These are phyloP conservation scores for Erythrobasidium hasegawianum DNA, from an alignment of 1,284 basidiomycete genomes.

Conservation along the genomic window DNA sequence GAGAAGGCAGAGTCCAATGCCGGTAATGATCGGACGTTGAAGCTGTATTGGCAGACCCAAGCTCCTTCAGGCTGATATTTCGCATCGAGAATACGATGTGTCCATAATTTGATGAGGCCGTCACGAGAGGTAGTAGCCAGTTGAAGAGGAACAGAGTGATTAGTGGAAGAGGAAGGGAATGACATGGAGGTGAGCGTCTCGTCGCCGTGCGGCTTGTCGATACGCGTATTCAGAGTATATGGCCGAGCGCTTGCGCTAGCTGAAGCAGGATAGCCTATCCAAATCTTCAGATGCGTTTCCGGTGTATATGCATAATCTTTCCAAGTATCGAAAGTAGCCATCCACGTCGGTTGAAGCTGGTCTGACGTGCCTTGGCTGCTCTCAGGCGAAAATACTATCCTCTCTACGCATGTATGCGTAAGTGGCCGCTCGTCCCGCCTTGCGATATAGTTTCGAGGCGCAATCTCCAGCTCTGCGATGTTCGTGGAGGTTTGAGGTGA, in stretches of 20 bases:
- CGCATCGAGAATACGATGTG: constrained; percentile 33
- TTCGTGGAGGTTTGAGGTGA: constrained; percentile 68
- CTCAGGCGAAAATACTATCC: constrained; percentile 59
- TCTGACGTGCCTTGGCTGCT: background rate
- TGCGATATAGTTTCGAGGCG: constrained; percentile 79
- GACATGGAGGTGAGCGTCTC: constrained; percentile 61
- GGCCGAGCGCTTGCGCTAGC: background rate
- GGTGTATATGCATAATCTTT: constrained; percentile 58
- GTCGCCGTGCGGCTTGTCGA: constrained; percentile 80
- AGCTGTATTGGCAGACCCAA: constrained; percentile 56
- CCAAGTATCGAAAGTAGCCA: constrained; percentile 84
- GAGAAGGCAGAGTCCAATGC: constrained; percentile 73
- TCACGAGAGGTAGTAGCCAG: constrained; percentile 52
- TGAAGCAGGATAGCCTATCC: constrained; percentile 56
- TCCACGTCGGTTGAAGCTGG: constrained; percentile 57
- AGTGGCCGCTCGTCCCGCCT: constrained; percentile 73
- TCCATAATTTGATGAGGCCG: constrained; percentile 53
- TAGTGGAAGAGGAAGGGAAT: constrained; percentile 54
- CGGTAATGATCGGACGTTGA: constrained; percentile 62
- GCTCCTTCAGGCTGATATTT: constrained; percentile 35
- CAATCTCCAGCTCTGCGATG: constrained; percentile 82
- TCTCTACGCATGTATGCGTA: constrained; percentile 72
- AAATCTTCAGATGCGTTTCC: constrained; percentile 82
- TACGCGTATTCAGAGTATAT: constrained; percentile 69
- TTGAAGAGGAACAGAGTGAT: constrained; percentile 36